Evolutionary conservation across 2,329 filamentous ascomycete species (phyloP), one percentile per base, ranked within the genome.

Genomic region (Fulvia fulva): DNA sequence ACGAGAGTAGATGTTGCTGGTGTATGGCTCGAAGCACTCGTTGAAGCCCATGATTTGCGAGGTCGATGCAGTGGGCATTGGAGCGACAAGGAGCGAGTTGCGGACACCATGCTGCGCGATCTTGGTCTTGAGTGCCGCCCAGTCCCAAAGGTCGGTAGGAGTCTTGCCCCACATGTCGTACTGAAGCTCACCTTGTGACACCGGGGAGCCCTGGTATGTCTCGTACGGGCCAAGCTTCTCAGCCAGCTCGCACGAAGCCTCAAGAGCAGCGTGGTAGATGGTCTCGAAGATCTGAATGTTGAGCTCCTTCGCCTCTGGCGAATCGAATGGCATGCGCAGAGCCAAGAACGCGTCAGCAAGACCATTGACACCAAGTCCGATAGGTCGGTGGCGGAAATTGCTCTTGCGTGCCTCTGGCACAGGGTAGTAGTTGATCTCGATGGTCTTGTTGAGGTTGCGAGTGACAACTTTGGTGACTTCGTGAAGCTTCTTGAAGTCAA

Each of bases 271-370:
- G 75, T 99, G 94, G 80, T 99, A 99, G 76, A 99, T 97, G 63
- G 94, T 99, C 83, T 99, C 94, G 66, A 99, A 99, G 76, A 99
- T 97, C 77, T 99, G 91, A 72, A 89, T 92, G 83, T 99, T 99
- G 71, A 99, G 85, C 75, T 94, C 84, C 67, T 88, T 90, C 63
- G 94, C 94, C 78, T 97, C 91, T 5, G 91, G 87, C 16, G 94
- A 99, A 76, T 99, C 94, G 72, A 99, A 99, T 30, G 94, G 93
- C 81, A 97, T 84, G 71, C 94, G 92, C 54, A 99, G 87, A 65
- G 94, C 93, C 70, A 99, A 84, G 88, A 99, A 99, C 57, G 92
- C 91, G 81, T 99, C 94, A 26, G 94, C 94, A 72, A 99, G 88
- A 82, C 94, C 94, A 75, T 96, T 93, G 49, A 99, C 94, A 83